Evolutionary conservation across 2,329 filamentous ascomycete species (phyloP), one percentile per base, ranked within the genome.

Genomic region (Epichloe typhina): DNA sequence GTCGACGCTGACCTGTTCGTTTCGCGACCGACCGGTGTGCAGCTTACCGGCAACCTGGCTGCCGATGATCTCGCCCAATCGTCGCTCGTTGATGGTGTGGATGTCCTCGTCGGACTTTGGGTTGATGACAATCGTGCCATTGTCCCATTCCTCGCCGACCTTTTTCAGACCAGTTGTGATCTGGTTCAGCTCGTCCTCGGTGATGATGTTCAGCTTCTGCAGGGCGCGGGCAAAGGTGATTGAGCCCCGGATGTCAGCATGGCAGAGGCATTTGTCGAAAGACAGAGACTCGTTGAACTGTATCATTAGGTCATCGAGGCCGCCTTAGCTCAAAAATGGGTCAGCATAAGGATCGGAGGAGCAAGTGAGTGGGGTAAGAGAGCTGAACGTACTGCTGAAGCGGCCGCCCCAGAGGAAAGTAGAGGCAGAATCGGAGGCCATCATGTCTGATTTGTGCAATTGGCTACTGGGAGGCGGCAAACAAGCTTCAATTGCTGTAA

Each of bases 1-100:
- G 57, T 86, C 84, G 31, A 82, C 85, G 31, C 81, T 83, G 52
- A 87, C 78, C 66, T 88, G 83, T 64, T 87, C 83, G 59, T 88
- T 88, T 54, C 83, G 73, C 65, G 79, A 83, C 21, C 84, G 76
- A 44, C 76, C 76, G 3, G 84, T 87, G 66, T 87, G 84, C 51
- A 87, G 72, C 69, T 87, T 81, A 8, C 47, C 47, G 17, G 33
- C 47, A 12, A 49, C 21, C 31, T 35, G n/a, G 2, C 31, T 84
- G 56, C 83, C 82, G 52, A 87, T 82, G 54, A 87, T 72, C 69
- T 87, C 83, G 51, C 80, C 80, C 36, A 79, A 63, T 19, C 76
- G 72, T 50, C 76, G 74, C 64, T 78, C 74, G 53, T 77, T 77
- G 43, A 74, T 73, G 3, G 74, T 77, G 59, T 77, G 74, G 49